Evolutionary conservation across 2,329 filamentous ascomycete species (phyloP).

Genomic region (Aspergillus floridensis): DNA sequence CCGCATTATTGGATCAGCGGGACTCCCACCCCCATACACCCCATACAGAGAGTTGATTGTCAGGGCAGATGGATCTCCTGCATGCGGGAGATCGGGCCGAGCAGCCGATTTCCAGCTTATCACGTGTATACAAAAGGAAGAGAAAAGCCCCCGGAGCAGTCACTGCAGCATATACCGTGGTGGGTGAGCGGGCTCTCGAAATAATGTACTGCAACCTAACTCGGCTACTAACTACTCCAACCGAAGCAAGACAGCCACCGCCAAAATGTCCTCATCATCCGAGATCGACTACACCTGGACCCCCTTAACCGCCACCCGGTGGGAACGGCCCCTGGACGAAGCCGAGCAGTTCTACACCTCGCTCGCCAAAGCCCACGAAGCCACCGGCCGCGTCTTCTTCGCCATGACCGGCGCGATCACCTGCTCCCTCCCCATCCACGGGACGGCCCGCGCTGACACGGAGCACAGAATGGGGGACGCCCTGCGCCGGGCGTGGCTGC

Average conservation of each 20-base stretch:
- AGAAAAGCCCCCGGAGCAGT: too few relatives aligned
- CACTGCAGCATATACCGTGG: too few relatives aligned
- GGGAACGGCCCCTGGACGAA: slow-evolving; percentile 39
- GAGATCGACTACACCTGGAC: slow-evolving; percentile 6
- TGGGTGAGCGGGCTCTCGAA: too few relatives aligned
- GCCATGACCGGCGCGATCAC: slow-evolving; percentile 44
- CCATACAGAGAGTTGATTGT: too few relatives aligned
- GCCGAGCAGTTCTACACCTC: slow-evolving; percentile 43
- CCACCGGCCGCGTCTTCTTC: slow-evolving; percentile 42
- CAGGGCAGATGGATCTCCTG: neutral
- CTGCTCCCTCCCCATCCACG: neutral
- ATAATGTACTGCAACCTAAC: too few relatives aligned
- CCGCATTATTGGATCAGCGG: too few relatives aligned
- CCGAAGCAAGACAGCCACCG: too few relatives aligned
- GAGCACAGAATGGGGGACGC: slow-evolving; percentile 10
- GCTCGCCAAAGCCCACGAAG: slow-evolving; percentile 35
- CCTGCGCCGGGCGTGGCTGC: slow-evolving; percentile 22
- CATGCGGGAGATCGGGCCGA: neutral
- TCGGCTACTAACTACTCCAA: too few relatives aligned
- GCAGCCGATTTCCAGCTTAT: neutral
- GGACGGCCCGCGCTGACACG: neutral
- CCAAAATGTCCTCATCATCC: neutral
- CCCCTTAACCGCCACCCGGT: slow-evolving; percentile 12
- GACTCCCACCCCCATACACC: too few relatives aligned
- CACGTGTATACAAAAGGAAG: too few relatives aligned